Evolutionary conservation across 2,329 filamentous ascomycete genomes (phyloP).

Genomic region (Verticillium nubilum): DNA sequence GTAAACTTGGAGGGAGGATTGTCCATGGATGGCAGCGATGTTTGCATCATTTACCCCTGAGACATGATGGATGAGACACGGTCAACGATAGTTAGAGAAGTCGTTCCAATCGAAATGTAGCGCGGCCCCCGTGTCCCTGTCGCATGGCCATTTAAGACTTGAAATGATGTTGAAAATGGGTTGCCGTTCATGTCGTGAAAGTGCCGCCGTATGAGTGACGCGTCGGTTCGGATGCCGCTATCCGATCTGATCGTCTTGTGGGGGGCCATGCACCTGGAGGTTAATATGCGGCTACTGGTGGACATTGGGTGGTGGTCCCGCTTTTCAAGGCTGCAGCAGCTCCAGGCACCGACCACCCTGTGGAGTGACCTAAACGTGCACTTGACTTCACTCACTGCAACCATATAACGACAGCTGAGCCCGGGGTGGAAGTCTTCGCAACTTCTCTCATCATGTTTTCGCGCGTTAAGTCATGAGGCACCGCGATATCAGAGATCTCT

Average conservation of each 20-base stretch:
- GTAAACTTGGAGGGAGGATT: not conserved
- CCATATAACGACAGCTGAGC: not conserved
- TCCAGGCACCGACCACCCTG: not conserved
- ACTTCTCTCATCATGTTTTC: not conserved
- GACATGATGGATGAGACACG: not conserved
- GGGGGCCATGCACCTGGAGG: not conserved
- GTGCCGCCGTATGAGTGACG: not conserved
- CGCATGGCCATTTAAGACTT: not conserved
- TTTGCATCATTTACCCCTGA: not conserved
- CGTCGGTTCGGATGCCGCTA: not conserved
- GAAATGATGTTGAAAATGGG: not conserved
- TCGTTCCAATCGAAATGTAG: not conserved
- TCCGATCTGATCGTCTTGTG: not conserved
- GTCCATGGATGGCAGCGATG: not conserved
- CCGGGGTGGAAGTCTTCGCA: not conserved
- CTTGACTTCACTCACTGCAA: not conserved
- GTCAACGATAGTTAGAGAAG: not conserved
- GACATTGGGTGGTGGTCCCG: not conserved
- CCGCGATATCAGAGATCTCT: not conserved
- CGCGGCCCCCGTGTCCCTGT: not conserved
- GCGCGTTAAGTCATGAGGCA: not conserved
- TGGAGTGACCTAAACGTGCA: not conserved
- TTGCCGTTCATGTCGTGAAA: not conserved
- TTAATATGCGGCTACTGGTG: not conserved
- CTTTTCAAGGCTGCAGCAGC: not conserved